These are phyloP conservation scores for Torulaspora quercuum DNA, from an alignment of 805 yeast genomes.

Conservation along the genomic window DNA sequence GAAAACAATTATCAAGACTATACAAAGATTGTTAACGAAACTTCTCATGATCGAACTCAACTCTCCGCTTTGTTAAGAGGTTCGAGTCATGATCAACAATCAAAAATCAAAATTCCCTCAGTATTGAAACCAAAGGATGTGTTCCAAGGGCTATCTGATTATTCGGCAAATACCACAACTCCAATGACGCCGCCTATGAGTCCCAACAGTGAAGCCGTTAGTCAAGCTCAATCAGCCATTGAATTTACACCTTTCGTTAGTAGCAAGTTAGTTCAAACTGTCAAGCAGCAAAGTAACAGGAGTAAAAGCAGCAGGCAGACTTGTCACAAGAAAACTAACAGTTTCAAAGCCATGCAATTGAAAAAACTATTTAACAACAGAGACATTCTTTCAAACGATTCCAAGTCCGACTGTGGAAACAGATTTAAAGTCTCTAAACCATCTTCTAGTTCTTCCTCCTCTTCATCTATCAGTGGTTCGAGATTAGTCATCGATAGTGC, in stretches of 20 bases:
- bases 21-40: conserved; percentile 25
- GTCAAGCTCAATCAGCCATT: conserved; percentile 7
- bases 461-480: conserved; percentile 4
- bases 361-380: conserved; percentile 34
- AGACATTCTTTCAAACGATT: conserved; percentile 29
- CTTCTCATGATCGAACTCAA: conserved; percentile 18
- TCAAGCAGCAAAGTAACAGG: conserved; percentile 20
- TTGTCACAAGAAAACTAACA: conserved; percentile 36
- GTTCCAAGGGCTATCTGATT: conserved; percentile 22
- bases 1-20: conserved; percentile 34
- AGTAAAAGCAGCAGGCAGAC: background rate
- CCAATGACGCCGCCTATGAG: conserved; percentile 37
- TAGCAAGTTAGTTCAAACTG: conserved; percentile 31
- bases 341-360: conserved; percentile 37
- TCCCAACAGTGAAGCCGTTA: conserved; percentile 13
- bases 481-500: conserved; percentile 15
- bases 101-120: conserved; percentile 28
- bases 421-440: conserved; percentile 15
- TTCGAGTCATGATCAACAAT: conserved; percentile 3
- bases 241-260: conserved; percentile 30
- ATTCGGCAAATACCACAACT: conserved; percentile 14
- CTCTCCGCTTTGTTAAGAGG: conserved; percentile 10
- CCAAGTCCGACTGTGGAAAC: conserved; percentile 17
- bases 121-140: conserved; percentile 32
- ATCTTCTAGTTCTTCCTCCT: conserved; percentile 6